A percentile compares a stretch with the other conserved stretches of the same genome.
phyloP scores from a whole-genome alignment of 352 stramenopile genomes.

The Blastocystis sp. region DNA sequence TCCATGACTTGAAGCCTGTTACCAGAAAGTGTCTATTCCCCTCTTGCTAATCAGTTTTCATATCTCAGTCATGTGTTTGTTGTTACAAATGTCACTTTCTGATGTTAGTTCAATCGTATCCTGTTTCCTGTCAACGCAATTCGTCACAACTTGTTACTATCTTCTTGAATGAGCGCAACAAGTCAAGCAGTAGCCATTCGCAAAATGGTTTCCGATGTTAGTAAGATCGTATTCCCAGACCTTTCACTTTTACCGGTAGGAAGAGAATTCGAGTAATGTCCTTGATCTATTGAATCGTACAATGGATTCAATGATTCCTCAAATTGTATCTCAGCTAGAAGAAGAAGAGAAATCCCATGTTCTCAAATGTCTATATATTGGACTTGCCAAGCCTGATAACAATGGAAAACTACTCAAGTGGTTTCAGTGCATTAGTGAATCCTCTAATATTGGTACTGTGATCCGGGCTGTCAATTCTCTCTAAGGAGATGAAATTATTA shows the following conservation, averaged over 20 bases:
- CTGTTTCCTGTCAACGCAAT: slow-evolving; percentile 18
- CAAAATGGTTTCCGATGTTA: background rate
- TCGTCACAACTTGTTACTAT: too few relatives aligned
- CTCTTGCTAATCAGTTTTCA: slow-evolving; percentile 47
- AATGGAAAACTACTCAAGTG: slow-evolving; percentile 25
- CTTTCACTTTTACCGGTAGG: background rate
- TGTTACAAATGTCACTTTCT: slow-evolving; percentile 61
- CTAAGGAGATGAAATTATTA: background rate
- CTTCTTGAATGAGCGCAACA: background rate
- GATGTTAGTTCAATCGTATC: slow-evolving; percentile 72
- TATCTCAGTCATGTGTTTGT: background rate
- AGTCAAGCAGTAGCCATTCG: background rate
- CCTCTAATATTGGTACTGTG: slow-evolving; percentile 4
- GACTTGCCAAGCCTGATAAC: slow-evolving; percentile 10
- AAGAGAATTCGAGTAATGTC: background rate
- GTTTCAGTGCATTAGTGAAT: slow-evolving; percentile 12
- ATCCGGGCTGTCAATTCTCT: slow-evolving; percentile 26
- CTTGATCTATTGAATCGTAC: slow-evolving; percentile 31
- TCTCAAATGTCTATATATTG: slow-evolving; percentile 29
- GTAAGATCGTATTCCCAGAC: background rate
- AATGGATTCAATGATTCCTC: background rate
- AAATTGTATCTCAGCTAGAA: slow-evolving; percentile 31
- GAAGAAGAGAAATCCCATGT: slow-evolving; percentile 8
- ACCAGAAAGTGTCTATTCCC: slow-evolving; percentile 59
- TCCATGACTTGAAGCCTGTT: slow-evolving; percentile 44